Evolutionary conservation across 164 flowering plant species (phyloP), one percentile per base, ranked within the genome.

Genomic region (Aristolochia contorta): DNA sequence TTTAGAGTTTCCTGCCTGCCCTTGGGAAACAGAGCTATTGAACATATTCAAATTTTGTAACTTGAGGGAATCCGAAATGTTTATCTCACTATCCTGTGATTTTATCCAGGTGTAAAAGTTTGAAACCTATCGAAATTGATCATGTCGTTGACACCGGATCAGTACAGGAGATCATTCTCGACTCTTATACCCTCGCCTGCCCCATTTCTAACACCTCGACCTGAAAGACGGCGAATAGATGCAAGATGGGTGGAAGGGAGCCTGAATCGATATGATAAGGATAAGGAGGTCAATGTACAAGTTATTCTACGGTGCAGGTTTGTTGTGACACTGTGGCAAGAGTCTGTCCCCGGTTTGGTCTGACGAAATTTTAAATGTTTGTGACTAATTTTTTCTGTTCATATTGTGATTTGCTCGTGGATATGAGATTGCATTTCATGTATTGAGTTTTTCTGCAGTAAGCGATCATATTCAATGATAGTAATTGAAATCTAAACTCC

Each of bases 301-400:
- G 97, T 89, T 22, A 50, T 89, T 48, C 78, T 89, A 2, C 67
- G 97, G 75, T 89, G 94, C 94, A 83, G 94, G 96, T 89, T 30
- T 47, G 47, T 18, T 16, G 13, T n/a, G 6, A 19, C 24, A n/a
- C n/a, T n/a, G n/a, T n/a, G n/a, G n/a, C n/a, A n/a, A 9, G 2
- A 48, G 3, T n/a, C 12, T 3, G 3, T 48, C 3, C 12, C 51
- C 20, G 3, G n/a, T 2, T 48, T 48, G 4, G 51, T 15, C 12
- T 15, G 51, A 15, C 3, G 20, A 48, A 12, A 15, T 48, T 48
- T 4, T 12, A 48, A n/a, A 3, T 48, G 12, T 48, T 48, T 48
- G 3, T 48, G n/a, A 12, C 16, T n/a, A 3, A 3, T 48, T 15
- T n/a, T 48, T n/a, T 48, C 51, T 48, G 20, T 15, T 12, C 20